A percentile compares a stretch with the other conserved stretches of the same genome.
These are phyloP conservation scores for Plasmodium vinckei DNA, from an alignment of 169 alveolate species.

Conservation along the genomic window DNA sequence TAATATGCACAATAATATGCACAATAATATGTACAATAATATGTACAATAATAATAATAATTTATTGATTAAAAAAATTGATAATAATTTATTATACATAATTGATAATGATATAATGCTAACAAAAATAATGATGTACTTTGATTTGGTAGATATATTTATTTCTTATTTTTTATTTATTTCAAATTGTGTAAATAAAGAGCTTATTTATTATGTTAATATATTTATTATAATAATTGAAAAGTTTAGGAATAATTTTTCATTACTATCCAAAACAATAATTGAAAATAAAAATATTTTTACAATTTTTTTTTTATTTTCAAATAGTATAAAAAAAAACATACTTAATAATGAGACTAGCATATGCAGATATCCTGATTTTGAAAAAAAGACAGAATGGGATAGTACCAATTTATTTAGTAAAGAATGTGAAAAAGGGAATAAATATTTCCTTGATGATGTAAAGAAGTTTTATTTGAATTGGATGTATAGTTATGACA, in stretches of 20 bases:
- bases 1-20: too few relatives aligned
- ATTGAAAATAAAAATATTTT: background rate
- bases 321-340: background rate
- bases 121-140: conserved; percentile 3
- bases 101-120: conserved; percentile 16
- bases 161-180: conserved; percentile 2
- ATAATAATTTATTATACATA: conserved; percentile 12
- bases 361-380: background rate
- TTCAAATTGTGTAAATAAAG: background rate
- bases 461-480: background rate
- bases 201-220: background rate
- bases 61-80: conserved; percentile 10
- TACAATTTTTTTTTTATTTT: conserved; percentile 13
- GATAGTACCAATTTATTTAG: too few relatives aligned
- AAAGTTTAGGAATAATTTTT: background rate
- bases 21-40: too few relatives aligned
- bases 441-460: background rate
- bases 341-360: background rate
- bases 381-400: background rate
- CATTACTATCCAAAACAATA: background rate
- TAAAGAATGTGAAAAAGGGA: background rate
- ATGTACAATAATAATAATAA: too few relatives aligned
- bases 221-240: background rate
- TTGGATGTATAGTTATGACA: too few relatives aligned
- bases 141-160: conserved; percentile 9